Base-by-base conservation (phyloP, 2,329 filamentous ascomycete genomes). In the Bipolaris victoriae region DNA sequence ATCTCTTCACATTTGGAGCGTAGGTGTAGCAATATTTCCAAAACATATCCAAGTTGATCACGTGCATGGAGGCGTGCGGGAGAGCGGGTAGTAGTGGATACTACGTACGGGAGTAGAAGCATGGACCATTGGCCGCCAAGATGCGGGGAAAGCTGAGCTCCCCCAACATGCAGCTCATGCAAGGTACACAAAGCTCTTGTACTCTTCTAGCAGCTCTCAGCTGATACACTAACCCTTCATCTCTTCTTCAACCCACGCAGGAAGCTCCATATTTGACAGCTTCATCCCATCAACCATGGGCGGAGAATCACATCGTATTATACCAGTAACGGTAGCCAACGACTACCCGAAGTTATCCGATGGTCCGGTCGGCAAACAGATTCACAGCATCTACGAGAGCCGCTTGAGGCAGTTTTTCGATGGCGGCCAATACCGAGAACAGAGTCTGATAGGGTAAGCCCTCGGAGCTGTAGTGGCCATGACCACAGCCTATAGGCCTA, bases 341-440 rank as follows among this genome's bases (percentile, higher is more conserved):
- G 60, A 69, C 6, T 77, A 77, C 60, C 72, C 76, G 46, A 66
- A 63, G 64, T 66, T 72, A 58, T 72, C 74, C 54, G 68, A 67
- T 40, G 71, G 73, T 15, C 76, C 76, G 43, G 73, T 76, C 39
- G 75, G 75, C 59, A 75, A 77, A 69, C 73, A 79, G 74, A 97
- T 97, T 76, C 84, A 88, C 67, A 86, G 86, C 74, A 92, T 97
- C 77, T 96, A 97, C 80, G 89, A 88, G 71, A 88, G 92, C 67
- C 88, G 94, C 52, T 88, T 98, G 72, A 82, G 84, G 60, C 88
- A 90, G 70, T 97, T 97, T 78, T 92, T 91, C 58, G 85, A 85
- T 58, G 81, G 80, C 46, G 92, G 92, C 29, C 76, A 78, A 66
- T 96, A 92, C 79, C 83, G 88, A 61, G 84, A 84, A 56, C 83